Conservation (phyloP, 1,284 basidiomycete genomes). For the Moesziomyces aphidis region DNA sequence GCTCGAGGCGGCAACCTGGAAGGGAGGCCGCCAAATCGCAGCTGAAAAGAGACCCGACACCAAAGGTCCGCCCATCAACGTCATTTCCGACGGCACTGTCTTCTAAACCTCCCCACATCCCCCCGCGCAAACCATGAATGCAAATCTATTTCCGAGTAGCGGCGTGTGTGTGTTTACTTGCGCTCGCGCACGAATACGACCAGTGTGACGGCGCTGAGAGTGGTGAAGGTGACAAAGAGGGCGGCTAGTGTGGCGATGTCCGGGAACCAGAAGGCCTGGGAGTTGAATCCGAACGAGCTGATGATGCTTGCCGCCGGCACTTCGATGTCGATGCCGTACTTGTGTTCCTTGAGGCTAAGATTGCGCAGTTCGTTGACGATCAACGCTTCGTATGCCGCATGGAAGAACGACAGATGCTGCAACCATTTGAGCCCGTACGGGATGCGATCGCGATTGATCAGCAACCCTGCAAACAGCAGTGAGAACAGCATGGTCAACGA, state of each 20-base stretch:
- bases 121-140: neutral
- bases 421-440: slow-evolving; percentile 81
- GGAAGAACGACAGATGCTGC: slow-evolving; percentile 93
- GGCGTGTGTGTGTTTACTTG: slow-evolving; percentile 17
- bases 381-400: slow-evolving; percentile 96
- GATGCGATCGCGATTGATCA: slow-evolving; percentile 92
- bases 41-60: slow-evolving; percentile 78
- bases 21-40: slow-evolving; percentile 88
- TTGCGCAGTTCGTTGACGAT: slow-evolving; percentile 95
- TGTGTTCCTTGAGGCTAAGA: slow-evolving; percentile 83
- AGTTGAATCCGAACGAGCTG: slow-evolving; percentile 52
- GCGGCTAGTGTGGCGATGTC: slow-evolving; percentile 43
- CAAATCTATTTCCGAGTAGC: neutral
- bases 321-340: slow-evolving; percentile 59
- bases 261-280: slow-evolving; percentile 55
- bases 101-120: slow-evolving; percentile 9
- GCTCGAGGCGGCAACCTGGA: slow-evolving; percentile 94
- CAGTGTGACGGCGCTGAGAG: slow-evolving; percentile 27
- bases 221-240: slow-evolving; percentile 38
- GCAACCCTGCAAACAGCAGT: slow-evolving; percentile 90
- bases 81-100: slow-evolving; percentile 41
- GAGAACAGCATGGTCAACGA: slow-evolving; percentile 94
- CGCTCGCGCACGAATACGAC: slow-evolving; percentile 50
- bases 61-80: slow-evolving; percentile 81
- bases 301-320: slow-evolving; percentile 56